phyloP scores from a whole-genome alignment of 2,329 filamentous ascomycete species.

The Geosmithia putterillii region DNA sequence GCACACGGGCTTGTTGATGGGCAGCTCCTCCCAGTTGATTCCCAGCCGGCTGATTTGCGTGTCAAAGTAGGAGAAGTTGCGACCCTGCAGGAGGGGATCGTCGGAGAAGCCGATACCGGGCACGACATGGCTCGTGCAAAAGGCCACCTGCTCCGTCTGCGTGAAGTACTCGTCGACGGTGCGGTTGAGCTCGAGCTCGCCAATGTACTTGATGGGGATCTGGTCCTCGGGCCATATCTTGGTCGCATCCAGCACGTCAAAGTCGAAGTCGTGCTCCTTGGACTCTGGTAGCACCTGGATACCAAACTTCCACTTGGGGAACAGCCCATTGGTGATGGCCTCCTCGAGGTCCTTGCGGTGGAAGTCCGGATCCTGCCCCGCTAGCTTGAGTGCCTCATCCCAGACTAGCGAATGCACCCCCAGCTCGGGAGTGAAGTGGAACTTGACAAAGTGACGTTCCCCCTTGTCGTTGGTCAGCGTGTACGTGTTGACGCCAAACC shows the following conservation, averaged over 20 bases:
- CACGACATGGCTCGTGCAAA: slow-evolving; percentile 70
- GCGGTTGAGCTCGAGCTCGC: slow-evolving; percentile 66
- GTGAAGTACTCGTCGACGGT: slow-evolving; percentile 75
- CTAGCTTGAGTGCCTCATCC: slow-evolving; percentile 68
- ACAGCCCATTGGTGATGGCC: slow-evolving; percentile 60
- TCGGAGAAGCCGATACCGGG: slow-evolving; percentile 68
- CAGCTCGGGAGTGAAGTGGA: slow-evolving; percentile 61
- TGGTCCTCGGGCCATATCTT: slow-evolving; percentile 77
- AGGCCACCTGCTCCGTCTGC: slow-evolving; percentile 72
- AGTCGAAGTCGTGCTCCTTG: slow-evolving; percentile 66
- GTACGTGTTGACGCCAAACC: slow-evolving; percentile 74
- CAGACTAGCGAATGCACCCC: slow-evolving; percentile 67
- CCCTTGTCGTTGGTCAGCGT: slow-evolving; percentile 56
- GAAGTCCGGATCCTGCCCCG: slow-evolving; percentile 67
- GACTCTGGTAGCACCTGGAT: slow-evolving; percentile 67
- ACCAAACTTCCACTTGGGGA: slow-evolving; percentile 69
- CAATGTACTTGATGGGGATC: slow-evolving; percentile 65
- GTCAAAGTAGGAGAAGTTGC: slow-evolving; percentile 57
- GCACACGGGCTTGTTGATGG: slow-evolving; percentile 46
- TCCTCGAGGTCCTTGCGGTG: slow-evolving; percentile 65
- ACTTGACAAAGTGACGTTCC: slow-evolving; percentile 64
- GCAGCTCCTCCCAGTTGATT: slow-evolving; percentile 36
- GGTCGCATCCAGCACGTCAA: slow-evolving; percentile 75
- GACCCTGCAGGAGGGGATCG: slow-evolving; percentile 61
- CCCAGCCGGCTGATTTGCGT: slow-evolving; percentile 57